Evolutionary conservation across 345 rosid species (phyloP).

Genomic region (Eucalyptus cloeziana): DNA sequence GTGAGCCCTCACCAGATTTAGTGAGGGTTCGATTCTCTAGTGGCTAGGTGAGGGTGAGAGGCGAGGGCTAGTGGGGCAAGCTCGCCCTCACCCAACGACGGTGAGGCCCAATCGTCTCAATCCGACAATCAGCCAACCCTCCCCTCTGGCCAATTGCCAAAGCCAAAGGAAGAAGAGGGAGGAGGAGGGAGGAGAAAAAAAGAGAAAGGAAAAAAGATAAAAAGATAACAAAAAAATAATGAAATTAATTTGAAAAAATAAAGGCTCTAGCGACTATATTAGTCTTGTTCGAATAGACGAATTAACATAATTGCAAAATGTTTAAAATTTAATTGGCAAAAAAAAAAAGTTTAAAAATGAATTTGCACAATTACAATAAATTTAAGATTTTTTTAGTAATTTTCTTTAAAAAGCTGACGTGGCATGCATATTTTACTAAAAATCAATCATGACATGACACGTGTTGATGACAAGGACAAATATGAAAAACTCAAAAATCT

Average conservation of each 20-base stretch:
- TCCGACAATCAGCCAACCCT: rapidly evolving
- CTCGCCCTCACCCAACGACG: rapidly evolving
- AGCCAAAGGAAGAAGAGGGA: too few species aligned
- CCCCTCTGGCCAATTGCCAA: too few species aligned
- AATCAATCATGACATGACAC: too few species aligned
- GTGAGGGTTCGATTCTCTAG: rapidly evolving
- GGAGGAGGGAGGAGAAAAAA: too few species aligned
- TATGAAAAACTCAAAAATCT: too few species aligned
- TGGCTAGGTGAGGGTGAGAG: rapidly evolving
- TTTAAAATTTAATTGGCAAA: too few species aligned
- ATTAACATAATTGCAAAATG: rapidly evolving
- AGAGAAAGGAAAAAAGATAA: too few species aligned
- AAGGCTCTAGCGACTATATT: rapidly evolving
- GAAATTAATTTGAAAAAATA: too few species aligned
- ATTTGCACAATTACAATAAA: rapidly evolving
- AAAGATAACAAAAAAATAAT: too few species aligned
- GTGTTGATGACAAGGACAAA: too few species aligned
- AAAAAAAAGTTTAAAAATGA: rapidly evolving
- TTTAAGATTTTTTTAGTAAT: too few species aligned
- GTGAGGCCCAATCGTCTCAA: rapidly evolving
- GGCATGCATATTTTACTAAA: too few species aligned
- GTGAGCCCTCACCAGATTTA: rapidly evolving
- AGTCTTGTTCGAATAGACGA: rapidly evolving
- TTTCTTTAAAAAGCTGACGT: rapidly evolving
- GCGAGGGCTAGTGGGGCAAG: rapidly evolving